These are phyloP conservation scores for Pyrenula massariospora DNA, from an alignment of 495 filamentous ascomycete species.

Conservation along the genomic window DNA sequence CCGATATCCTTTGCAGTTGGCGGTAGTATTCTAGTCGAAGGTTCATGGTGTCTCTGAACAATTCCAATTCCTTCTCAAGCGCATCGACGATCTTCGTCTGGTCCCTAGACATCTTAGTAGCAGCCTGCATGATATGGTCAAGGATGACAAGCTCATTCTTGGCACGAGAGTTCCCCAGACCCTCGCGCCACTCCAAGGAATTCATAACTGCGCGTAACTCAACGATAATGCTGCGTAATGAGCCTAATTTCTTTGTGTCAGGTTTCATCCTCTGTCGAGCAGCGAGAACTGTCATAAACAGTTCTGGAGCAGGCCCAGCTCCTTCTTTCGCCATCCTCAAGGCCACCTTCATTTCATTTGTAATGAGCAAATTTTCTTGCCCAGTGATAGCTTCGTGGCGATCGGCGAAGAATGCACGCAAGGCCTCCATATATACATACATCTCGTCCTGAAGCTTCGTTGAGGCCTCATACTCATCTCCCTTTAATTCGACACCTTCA, in stretches of 20 bases:
- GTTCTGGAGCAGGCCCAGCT: conserved; percentile 60
- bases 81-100: conserved; percentile 49
- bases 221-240: conserved; percentile 55
- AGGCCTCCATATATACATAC: conserved; percentile 68
- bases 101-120: conserved; percentile 47
- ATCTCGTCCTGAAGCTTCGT: conserved; percentile 78
- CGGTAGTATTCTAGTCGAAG: conserved; percentile 75
- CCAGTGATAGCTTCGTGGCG: conserved; percentile 65
- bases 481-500: conserved; percentile 54
- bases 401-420: conserved; percentile 67
- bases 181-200: conserved; percentile 47
- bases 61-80: conserved; percentile 62
- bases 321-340: conserved; percentile 44
- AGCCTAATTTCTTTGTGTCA: conserved; percentile 35
- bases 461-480: conserved; percentile 80
- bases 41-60: conserved; percentile 70
- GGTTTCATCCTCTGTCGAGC: conserved; percentile 47
- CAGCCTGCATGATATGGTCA: conserved; percentile 37
- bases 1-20: conserved; percentile 79
- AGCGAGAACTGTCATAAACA: conserved; percentile 49
- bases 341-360: conserved; percentile 57
- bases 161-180: conserved; percentile 51
- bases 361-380: conserved; percentile 62
- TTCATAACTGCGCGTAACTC: conserved; percentile 53
- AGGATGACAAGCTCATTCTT: conserved; percentile 52